phyloP scores from a whole-genome alignment of 2,329 filamentous ascomycete genomes.

The Botryosphaeria dothidea region DNA sequence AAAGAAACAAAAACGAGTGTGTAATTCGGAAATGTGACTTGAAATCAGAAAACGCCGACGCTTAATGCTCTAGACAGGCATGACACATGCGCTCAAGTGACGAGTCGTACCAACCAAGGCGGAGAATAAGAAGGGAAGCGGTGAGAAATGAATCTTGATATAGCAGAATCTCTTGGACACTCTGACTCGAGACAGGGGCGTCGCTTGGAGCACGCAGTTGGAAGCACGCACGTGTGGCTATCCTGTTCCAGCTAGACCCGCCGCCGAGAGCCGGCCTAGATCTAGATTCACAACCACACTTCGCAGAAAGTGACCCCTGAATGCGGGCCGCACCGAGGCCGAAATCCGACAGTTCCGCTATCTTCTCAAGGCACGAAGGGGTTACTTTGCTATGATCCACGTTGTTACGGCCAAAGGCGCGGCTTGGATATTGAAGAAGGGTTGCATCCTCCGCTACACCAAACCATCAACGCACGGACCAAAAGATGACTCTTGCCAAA shows the following conservation, averaged over 20 bases:
- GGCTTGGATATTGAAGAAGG: too few species aligned
- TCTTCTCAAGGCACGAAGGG: neutral
- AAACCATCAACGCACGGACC: neutral
- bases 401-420: neutral
- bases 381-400: neutral
- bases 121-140: neutral
- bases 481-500: neutral
- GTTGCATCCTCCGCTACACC: too few species aligned
- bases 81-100: neutral
- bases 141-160: neutral
- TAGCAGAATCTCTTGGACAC: neutral
- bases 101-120: neutral
- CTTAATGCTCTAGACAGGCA: neutral
- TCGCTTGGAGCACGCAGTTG: neutral
- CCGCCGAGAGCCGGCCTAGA: neutral
- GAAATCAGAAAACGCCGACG: neutral
- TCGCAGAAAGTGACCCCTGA: neutral
- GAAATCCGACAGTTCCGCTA: neutral
- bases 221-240: constrained; percentile 5
- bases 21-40: neutral
- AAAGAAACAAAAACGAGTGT: neutral
- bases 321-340: neutral
- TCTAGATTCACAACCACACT: constrained; percentile 3
- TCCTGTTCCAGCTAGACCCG: neutral
- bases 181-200: constrained; percentile 4